A percentile compares a stretch with the other conserved stretches of the same genome.
These are phyloP conservation scores for Fusarium sp. DNA, from an alignment of 2,329 filamentous ascomycete genomes.

Conservation along the genomic window DNA sequence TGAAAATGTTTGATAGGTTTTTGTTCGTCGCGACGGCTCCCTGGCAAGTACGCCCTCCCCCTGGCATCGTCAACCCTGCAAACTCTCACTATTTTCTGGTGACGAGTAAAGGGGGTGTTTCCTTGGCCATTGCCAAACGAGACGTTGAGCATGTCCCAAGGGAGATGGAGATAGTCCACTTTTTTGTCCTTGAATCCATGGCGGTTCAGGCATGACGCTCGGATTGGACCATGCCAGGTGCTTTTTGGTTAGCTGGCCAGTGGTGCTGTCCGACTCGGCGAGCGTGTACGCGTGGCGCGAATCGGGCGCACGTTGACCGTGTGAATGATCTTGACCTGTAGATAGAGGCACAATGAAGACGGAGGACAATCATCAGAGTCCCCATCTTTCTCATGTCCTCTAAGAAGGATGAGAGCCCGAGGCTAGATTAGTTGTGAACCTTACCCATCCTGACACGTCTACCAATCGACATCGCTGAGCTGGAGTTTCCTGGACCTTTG, in stretches of 20 bases:
- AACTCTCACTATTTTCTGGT: not conserved
- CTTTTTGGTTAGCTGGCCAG: not conserved
- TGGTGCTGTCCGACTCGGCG: not conserved
- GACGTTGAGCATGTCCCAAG: not conserved
- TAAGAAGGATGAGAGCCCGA: constrained; percentile 4
- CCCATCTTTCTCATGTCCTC: constrained; percentile 23
- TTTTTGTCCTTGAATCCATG: not conserved
- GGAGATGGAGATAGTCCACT: not conserved
- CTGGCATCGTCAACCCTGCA: not conserved
- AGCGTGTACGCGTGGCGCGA: not conserved
- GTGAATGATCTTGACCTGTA: not conserved
- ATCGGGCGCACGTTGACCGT: not conserved
- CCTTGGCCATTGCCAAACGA: not conserved
- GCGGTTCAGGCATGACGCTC: not conserved
- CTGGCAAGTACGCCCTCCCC: not conserved
- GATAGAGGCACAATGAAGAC: not conserved
- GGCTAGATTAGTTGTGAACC: constrained; percentile 28
- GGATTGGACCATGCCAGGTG: not conserved
- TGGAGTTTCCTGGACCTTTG: constrained; percentile 92
- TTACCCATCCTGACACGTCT: constrained; percentile 51
- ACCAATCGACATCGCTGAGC: constrained; percentile 98
- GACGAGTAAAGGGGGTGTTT: not conserved
- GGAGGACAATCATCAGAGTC: constrained; percentile 1
- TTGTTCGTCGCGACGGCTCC: not conserved
- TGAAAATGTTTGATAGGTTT: not conserved